Conservation (phyloP, 768 basidiomycete species). For the Tricholoma furcatifolium region DNA sequence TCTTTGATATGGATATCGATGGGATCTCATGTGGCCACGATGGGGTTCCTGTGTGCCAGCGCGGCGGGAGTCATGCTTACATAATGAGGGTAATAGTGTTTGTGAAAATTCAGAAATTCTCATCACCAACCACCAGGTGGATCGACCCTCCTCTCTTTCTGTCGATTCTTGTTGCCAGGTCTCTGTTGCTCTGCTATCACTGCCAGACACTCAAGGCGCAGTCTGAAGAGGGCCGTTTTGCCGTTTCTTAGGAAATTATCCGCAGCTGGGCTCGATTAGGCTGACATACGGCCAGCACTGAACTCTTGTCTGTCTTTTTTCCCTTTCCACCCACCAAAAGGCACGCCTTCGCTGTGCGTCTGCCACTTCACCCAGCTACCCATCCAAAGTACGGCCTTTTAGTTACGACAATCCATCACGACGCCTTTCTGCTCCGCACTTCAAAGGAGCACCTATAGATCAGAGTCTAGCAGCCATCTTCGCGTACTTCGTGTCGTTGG, state of each 20-base stretch:
- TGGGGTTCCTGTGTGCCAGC: slow-evolving; percentile 1
- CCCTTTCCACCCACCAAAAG: slow-evolving; percentile 57
- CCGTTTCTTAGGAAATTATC: slow-evolving; percentile 21
- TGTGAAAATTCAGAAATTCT: slow-evolving; percentile 14
- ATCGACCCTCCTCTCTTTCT: slow-evolving; percentile 48
- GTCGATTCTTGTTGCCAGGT: slow-evolving; percentile 50
- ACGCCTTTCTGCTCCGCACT: slow-evolving; percentile 42
- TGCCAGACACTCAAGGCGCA: slow-evolving; percentile 37
- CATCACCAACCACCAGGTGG: slow-evolving; percentile 41
- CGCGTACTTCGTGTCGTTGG: slow-evolving; percentile 44
- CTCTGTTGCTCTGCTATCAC: slow-evolving; percentile 30
- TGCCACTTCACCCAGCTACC: slow-evolving; percentile 44
- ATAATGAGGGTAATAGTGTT: slow-evolving; percentile 17
- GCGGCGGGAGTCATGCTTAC: slow-evolving; percentile 12
- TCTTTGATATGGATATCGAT: background rate
- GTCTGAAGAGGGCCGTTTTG: slow-evolving; percentile 43
- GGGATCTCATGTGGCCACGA: background rate
- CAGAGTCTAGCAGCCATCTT: slow-evolving; percentile 38
- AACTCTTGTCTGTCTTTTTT: slow-evolving; percentile 28
- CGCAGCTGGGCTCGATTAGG: slow-evolving; percentile 31
- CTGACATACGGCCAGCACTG: slow-evolving; percentile 25
- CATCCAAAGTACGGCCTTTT: slow-evolving; percentile 25
- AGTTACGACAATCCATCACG: slow-evolving; percentile 71
- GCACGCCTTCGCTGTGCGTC: slow-evolving; percentile 94
- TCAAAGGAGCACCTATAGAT: slow-evolving; percentile 42